A percentile compares a stretch with the other conserved stretches of the same genome.
phyloP scores from a whole-genome alignment of 108 stramenopile species.

The Pelagomonas calceolata region DNA sequence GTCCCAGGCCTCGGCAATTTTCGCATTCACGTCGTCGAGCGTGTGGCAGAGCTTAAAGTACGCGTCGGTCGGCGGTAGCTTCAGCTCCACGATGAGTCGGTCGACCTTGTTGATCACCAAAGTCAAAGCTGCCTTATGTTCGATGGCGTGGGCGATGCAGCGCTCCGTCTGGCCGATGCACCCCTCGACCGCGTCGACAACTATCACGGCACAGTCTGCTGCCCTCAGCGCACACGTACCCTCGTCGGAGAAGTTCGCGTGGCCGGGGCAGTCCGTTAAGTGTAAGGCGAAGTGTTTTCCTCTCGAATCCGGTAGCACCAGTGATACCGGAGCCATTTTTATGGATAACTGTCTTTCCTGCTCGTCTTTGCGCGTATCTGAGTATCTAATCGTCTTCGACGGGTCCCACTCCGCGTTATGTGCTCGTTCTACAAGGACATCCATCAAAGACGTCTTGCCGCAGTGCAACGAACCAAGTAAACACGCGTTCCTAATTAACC shows the following conservation, averaged over 20 bases:
- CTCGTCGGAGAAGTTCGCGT: slow-evolving; percentile 88
- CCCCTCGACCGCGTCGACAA: slow-evolving; percentile 93
- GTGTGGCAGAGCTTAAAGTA: slow-evolving; percentile 84
- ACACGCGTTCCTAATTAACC: slow-evolving; percentile 61
- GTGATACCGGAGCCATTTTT: slow-evolving; percentile 71
- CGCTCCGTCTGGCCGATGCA: slow-evolving; percentile 86
- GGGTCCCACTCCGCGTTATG: slow-evolving; percentile 32
- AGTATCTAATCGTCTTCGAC: slow-evolving; percentile 46
- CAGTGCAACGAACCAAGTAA: slow-evolving; percentile 86
- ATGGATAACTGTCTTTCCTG: slow-evolving; percentile 84
- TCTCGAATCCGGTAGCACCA: slow-evolving; percentile 63
- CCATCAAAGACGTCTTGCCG: slow-evolving; percentile 84
- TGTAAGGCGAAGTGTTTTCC: slow-evolving; percentile 81
- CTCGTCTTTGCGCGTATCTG: slow-evolving; percentile 77
- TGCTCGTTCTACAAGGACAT: slow-evolving; percentile 59
- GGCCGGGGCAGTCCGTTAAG: slow-evolving; percentile 86
- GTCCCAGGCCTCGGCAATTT: slow-evolving; percentile 42
- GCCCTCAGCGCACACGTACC: slow-evolving; percentile 67
- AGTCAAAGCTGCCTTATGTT: slow-evolving; percentile 62
- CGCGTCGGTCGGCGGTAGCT: slow-evolving; percentile 84
- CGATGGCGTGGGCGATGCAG: slow-evolving; percentile 58
- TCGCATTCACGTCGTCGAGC: slow-evolving; percentile 72
- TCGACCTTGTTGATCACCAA: slow-evolving; percentile 87
- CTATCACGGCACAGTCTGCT: slow-evolving; percentile 75
- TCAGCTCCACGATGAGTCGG: slow-evolving; percentile 86